Percentiles rank a stretch among this genome's conserved stretches.
These are phyloP conservation scores for Xylaria sp. DNA, from an alignment of 2,329 filamentous ascomycete genomes.

Conservation along the genomic window DNA sequence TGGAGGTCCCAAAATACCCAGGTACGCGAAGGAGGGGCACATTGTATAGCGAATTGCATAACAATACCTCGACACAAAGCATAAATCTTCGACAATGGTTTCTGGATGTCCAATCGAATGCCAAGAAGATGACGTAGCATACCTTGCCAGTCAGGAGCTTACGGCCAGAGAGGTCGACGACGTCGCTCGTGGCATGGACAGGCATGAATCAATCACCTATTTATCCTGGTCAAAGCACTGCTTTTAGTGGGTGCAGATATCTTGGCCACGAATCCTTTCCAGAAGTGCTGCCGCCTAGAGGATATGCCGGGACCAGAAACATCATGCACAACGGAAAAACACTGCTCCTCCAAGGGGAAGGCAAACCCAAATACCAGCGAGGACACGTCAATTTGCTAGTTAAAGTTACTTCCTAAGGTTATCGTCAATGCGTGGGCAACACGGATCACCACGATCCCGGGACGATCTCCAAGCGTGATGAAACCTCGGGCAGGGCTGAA, in stretches of 20 bases:
- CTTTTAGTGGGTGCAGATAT: slow-evolving; percentile 6
- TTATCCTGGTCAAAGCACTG: slow-evolving; percentile 23
- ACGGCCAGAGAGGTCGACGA: neutral
- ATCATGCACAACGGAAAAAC: slow-evolving; percentile 21
- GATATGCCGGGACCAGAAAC: slow-evolving; percentile 2
- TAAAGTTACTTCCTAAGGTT: slow-evolving; percentile 11
- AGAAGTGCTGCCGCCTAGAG: slow-evolving; percentile 19
- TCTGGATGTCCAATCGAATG: slow-evolving; percentile 4
- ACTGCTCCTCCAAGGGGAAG: slow-evolving; percentile 1
- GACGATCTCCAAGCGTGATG: slow-evolving; percentile 42
- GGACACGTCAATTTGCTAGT: neutral
- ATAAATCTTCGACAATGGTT: slow-evolving; percentile 9
- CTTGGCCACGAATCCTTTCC: slow-evolving; percentile 18
- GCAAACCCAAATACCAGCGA: slow-evolving; percentile 8
- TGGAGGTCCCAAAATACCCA: slow-evolving; percentile 5
- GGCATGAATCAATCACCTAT: slow-evolving; percentile 15
- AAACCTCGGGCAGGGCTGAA: slow-evolving; percentile 45
- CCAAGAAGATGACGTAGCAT: slow-evolving; percentile 25
- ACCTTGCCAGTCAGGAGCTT: neutral
- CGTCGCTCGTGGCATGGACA: slow-evolving; percentile 7
- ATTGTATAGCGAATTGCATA: slow-evolving; percentile 17
- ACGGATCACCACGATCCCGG: slow-evolving; percentile 43
- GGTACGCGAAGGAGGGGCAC: slow-evolving; percentile 14
- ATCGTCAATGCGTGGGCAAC: slow-evolving; percentile 26
- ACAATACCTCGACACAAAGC: slow-evolving; percentile 9